These are phyloP conservation scores for Polygonum aviculare DNA, from an alignment of 148 eudicot species.

Conservation along the genomic window DNA sequence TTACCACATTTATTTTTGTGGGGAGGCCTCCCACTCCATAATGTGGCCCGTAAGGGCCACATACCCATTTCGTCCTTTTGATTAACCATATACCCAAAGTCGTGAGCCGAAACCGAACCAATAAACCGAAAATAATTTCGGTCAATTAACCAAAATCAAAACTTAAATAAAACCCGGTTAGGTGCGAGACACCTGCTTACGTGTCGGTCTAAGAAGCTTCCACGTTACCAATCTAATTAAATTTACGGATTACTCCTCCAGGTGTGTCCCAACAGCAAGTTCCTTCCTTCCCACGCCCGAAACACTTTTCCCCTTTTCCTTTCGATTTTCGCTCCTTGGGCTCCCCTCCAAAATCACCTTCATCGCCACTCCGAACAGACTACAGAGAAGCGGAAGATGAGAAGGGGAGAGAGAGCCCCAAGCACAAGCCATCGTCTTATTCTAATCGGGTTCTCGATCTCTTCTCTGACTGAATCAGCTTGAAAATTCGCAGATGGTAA, in stretches of 20 bases:
- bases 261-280: background rate
- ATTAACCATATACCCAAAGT: too few relatives aligned
- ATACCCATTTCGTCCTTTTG: too few relatives aligned
- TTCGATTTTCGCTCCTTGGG: background rate
- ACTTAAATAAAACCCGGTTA: too few relatives aligned
- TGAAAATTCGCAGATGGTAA: background rate
- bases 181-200: background rate
- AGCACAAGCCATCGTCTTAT: background rate
- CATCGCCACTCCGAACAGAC: background rate
- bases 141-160: too few relatives aligned
- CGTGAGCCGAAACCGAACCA: too few relatives aligned
- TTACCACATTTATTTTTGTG: too few relatives aligned
- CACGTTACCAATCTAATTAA: background rate
- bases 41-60: too few relatives aligned
- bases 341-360: background rate
- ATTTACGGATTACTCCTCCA: background rate
- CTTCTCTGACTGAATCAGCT: background rate
- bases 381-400: background rate
- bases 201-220: background rate
- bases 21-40: too few relatives aligned
- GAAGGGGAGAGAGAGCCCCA: background rate
- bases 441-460: slow-evolving; percentile 1
- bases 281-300: background rate
- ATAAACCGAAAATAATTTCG: too few relatives aligned
- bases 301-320: background rate